A percentile compares a stretch with the other conserved stretches of the same genome.
phyloP scores from a whole-genome alignment of 768 basidiomycete species.

The Amanita thiersii region DNA sequence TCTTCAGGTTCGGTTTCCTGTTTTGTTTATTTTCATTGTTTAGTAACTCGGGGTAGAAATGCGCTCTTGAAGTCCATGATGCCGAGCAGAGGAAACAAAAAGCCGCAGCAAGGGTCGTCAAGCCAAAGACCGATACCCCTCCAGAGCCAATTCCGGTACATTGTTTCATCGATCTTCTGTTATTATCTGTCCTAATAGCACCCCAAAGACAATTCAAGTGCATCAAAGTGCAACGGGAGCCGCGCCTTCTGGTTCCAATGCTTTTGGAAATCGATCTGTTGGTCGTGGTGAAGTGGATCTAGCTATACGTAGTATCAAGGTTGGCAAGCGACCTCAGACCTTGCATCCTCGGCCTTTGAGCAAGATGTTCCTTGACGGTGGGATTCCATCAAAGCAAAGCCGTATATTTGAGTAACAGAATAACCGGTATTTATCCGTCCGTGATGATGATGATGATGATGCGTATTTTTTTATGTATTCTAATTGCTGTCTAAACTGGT shows the following conservation, averaged over 20 bases:
- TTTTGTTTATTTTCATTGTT: background rate
- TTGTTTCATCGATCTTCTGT: background rate
- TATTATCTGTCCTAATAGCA: no score
- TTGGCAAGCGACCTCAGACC: constrained; percentile 45
- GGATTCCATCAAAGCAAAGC: constrained; percentile 21
- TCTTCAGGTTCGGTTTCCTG: constrained; percentile 42
- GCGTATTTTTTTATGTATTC: no score
- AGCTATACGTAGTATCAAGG: constrained; percentile 73
- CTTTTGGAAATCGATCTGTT: constrained; percentile 44
- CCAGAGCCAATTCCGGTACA: constrained; percentile 16
- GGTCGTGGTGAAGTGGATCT: constrained; percentile 79
- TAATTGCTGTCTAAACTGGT: no score
- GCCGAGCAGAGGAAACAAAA: constrained; percentile 27
- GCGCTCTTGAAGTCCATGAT: constrained; percentile 58
- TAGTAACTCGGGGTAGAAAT: constrained; percentile 40
- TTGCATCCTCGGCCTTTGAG: constrained; percentile 42
- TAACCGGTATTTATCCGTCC: background rate
- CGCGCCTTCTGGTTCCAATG: constrained; percentile 21
- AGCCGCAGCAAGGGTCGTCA: constrained; percentile 14
- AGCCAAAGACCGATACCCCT: constrained; percentile 15
- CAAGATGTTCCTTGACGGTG: constrained; percentile 76
- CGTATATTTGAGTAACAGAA: constrained; percentile 20
- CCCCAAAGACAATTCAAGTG: background rate
- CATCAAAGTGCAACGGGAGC: background rate
- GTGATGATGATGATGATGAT: no score